Conservation (phyloP, 345 rosid genomes). For the Citrus unshiu region DNA sequence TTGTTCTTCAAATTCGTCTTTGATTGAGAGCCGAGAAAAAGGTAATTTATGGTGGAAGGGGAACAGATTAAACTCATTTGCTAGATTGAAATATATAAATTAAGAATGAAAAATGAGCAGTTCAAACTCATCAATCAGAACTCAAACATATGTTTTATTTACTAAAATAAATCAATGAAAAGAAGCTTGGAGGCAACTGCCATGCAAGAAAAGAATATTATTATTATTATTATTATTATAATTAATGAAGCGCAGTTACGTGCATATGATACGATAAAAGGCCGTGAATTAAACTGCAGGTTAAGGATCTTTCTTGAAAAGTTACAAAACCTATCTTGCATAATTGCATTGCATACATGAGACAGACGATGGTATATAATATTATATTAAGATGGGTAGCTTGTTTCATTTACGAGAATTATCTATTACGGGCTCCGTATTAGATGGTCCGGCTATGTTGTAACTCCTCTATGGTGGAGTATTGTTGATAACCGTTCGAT, state of each 20-base stretch:
- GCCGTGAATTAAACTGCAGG: slow-evolving; percentile 15
- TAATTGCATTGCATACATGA: background rate
- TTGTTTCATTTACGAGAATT: background rate
- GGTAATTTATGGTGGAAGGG: background rate
- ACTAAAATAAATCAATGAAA: background rate
- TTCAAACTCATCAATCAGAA: too few relatives aligned
- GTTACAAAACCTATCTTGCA: background rate
- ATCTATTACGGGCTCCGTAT: too few relatives aligned
- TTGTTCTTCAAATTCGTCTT: background rate
- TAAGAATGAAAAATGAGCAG: too few relatives aligned
- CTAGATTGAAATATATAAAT: background rate
- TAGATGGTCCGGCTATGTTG: too few relatives aligned
- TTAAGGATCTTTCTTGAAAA: slow-evolving; percentile 19
- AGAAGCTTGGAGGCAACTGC: background rate
- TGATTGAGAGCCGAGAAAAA: background rate
- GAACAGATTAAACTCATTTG: slow-evolving; percentile 17
- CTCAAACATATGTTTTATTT: background rate
- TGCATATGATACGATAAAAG: background rate
- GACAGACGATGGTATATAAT: background rate
- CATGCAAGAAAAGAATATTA: slow-evolving; percentile 14
- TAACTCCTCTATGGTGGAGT: accelerated
- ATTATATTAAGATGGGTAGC: background rate
- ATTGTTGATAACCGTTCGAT: too few relatives aligned
- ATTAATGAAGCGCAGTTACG: background rate
- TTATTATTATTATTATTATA: too few relatives aligned